Conservation (phyloP, 192 early-diverging fungal species). For the Coemansia sp. region DNA sequence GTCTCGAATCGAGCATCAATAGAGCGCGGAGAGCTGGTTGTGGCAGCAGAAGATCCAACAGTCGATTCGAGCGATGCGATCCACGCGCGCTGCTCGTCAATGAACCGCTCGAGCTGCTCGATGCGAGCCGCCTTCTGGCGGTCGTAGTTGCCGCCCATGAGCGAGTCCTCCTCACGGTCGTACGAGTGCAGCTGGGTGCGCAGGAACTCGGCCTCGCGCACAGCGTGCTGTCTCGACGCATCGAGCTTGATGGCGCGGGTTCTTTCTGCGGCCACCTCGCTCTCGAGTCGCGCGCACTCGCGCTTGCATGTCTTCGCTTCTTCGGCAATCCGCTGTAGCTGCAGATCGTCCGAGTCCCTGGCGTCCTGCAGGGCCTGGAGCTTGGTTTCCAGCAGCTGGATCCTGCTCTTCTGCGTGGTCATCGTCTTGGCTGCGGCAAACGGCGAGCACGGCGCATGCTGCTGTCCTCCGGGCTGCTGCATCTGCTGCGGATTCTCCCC, state of each 20-base stretch:
- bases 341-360: background rate
- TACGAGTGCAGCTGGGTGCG: constrained; percentile 64
- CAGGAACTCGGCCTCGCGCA: constrained; percentile 64
- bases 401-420: constrained; percentile 20
- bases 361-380: constrained; percentile 12
- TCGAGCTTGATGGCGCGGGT: constrained; percentile 40
- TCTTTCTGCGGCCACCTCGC: constrained; percentile 22
- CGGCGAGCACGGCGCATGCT: constrained; percentile 16
- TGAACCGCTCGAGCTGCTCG: constrained; percentile 60
- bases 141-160: constrained; percentile 61
- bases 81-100: constrained; percentile 60
- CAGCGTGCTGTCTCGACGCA: constrained; percentile 56
- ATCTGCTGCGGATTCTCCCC: constrained; percentile 1
- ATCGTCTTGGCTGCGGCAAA: constrained; percentile 29
- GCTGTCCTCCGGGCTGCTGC: background rate
- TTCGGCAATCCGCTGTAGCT: constrained; percentile 7
- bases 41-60: background rate
- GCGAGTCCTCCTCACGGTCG: constrained; percentile 36
- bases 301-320: background rate
- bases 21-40: background rate
- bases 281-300: constrained; percentile 14
- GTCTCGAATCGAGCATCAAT: background rate
- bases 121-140: constrained; percentile 61
- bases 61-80: constrained; percentile 13
- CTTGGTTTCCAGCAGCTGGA: constrained; percentile 22